Conservation (phyloP, 441 rosid species). For the Metrosideros polymorpha region DNA sequence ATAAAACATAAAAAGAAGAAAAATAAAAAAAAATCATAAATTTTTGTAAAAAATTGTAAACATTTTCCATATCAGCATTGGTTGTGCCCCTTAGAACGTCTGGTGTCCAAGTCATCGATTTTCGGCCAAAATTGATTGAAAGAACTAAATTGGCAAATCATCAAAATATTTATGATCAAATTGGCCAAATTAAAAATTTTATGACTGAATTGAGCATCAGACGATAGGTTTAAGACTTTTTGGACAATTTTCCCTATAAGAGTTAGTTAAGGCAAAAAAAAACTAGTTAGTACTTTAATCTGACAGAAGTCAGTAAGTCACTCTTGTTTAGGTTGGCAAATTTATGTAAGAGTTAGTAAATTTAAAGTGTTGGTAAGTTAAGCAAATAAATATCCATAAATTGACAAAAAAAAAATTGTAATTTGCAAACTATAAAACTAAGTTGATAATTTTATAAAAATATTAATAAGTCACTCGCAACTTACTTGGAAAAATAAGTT, state of each 20-base stretch:
- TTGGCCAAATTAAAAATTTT: neutral
- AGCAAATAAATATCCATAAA: neutral
- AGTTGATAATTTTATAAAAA: neutral
- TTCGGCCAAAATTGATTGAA: rapidly evolving
- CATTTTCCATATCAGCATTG: rapidly evolving
- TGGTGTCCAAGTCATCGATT: neutral
- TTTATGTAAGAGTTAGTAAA: neutral
- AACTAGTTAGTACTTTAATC: neutral
- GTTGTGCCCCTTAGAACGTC: rapidly evolving
- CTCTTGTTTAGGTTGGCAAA: neutral
- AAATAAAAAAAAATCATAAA: neutral
- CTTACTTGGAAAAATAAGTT: neutral
- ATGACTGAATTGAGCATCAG: neutral
- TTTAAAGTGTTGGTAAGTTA: too few species aligned
- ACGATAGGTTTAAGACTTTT: neutral
- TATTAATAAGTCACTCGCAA: neutral
- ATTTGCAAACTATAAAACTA: neutral
- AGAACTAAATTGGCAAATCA: neutral
- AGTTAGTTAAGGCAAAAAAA: neutral
- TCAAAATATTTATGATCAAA: neutral
- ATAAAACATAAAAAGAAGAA: neutral
- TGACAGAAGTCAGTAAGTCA: neutral
- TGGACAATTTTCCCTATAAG: neutral
- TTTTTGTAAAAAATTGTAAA: neutral
- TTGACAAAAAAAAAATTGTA: neutral